A percentile compares a stretch with the other conserved stretches of the same genome.
phyloP scores from a whole-genome alignment of 352 stramenopile species.

The Lagenidium sp. region DNA sequence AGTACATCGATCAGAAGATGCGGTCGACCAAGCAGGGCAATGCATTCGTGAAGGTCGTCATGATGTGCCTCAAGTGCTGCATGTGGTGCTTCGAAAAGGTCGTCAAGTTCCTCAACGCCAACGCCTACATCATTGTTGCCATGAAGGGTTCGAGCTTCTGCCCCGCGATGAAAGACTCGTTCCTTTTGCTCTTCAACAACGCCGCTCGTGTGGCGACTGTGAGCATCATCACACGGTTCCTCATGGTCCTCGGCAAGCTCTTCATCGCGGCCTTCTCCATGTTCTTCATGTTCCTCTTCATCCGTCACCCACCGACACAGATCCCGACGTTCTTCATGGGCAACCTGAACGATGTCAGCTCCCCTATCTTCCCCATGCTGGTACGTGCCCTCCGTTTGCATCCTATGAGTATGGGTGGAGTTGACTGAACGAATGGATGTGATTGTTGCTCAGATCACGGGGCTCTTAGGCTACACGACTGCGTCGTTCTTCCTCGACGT shows the following conservation, averaged over 20 bases:
- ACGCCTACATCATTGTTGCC: slow-evolving; percentile 84
- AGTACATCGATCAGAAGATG: slow-evolving; percentile 80
- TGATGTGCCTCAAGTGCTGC: slow-evolving; percentile 86
- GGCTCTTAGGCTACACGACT: slow-evolving; percentile 56
- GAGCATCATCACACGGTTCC: slow-evolving; percentile 73
- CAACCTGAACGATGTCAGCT: slow-evolving; percentile 50
- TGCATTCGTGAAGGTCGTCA: slow-evolving; percentile 51
- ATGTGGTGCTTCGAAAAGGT: slow-evolving; percentile 87
- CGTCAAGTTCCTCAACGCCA: slow-evolving; percentile 88
- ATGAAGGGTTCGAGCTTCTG: slow-evolving; percentile 86
- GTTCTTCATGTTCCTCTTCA: slow-evolving; percentile 82
- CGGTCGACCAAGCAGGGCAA: slow-evolving; percentile 54
- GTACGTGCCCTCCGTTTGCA: slow-evolving; percentile 10
- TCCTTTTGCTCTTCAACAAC: slow-evolving; percentile 95
- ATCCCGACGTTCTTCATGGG: slow-evolving; percentile 70
- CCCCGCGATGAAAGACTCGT: slow-evolving; percentile 89
- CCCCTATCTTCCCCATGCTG: slow-evolving; percentile 74
- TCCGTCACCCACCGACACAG: slow-evolving; percentile 38
- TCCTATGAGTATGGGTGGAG: not conserved
- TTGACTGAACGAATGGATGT: not conserved
- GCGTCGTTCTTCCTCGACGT: slow-evolving; percentile 76
- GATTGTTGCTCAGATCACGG: slow-evolving; percentile 26
- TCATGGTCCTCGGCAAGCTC: slow-evolving; percentile 84
- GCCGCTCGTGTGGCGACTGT: slow-evolving; percentile 85
- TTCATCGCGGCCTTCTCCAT: slow-evolving; percentile 74